These are phyloP conservation scores for Fusarium decemcellulare DNA, from an alignment of 2,329 filamentous ascomycete genomes.

Conservation along the genomic window DNA sequence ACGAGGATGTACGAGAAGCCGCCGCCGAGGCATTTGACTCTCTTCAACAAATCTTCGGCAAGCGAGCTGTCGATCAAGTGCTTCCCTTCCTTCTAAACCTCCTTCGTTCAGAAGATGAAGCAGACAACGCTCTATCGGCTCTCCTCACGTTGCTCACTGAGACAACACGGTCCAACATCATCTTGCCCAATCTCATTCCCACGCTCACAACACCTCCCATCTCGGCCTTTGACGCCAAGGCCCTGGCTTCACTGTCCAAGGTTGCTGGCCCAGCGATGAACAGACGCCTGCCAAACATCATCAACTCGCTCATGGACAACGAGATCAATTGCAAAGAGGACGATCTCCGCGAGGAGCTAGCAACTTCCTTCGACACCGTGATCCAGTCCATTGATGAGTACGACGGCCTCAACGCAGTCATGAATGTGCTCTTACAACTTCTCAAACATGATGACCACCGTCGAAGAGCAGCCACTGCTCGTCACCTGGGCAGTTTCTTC, in stretches of 20 bases:
- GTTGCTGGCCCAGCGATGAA: constrained; percentile 95
- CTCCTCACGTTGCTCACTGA: constrained; percentile 95
- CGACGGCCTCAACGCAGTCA: constrained; percentile 94
- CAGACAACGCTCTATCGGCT: constrained; percentile 92
- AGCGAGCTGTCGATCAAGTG: constrained; percentile 95
- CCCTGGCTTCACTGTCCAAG: constrained; percentile 91
- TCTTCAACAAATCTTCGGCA: constrained; percentile 92
- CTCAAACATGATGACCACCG: constrained; percentile 94
- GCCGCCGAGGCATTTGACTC: constrained; percentile 98
- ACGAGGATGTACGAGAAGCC: constrained; percentile 92
- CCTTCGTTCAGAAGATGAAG: constrained; percentile 87
- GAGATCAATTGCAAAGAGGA: constrained; percentile 85
- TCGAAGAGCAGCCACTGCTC: constrained; percentile 82
- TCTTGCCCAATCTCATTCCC: constrained; percentile 94
- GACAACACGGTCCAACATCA: constrained; percentile 93
- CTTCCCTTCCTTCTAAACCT: constrained; percentile 92
- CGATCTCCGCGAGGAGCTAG: constrained; percentile 79
- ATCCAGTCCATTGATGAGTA: constrained; percentile 94
- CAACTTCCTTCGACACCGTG: constrained; percentile 88
- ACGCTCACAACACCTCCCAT: constrained; percentile 93
- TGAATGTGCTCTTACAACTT: constrained; percentile 91
- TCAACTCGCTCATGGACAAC: constrained; percentile 95
- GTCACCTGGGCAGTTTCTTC: constrained; percentile 91
- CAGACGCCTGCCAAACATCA: constrained; percentile 86
- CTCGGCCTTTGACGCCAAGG: constrained; percentile 93